Conservation (phyloP, 345 rosid species). For the Lenwebbia sp. region DNA sequence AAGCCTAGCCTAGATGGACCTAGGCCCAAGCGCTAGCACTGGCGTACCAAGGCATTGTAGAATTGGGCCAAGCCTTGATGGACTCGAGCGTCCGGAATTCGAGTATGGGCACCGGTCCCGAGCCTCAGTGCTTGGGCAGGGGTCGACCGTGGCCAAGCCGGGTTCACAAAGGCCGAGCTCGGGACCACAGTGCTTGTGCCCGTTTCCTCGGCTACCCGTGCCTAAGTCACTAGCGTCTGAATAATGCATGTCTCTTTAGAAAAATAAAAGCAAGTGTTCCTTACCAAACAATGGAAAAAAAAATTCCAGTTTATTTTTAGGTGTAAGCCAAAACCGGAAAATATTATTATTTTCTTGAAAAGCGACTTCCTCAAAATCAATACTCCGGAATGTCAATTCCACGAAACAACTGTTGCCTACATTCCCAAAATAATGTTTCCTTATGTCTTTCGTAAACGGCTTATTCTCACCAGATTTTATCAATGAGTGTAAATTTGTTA, state of each 20-base stretch:
- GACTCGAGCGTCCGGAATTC: no score
- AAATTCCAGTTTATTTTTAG: no score
- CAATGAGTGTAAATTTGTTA: background rate
- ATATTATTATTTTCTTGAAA: background rate
- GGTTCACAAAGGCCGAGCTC: background rate
- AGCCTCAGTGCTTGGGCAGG: background rate
- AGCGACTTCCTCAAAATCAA: accelerated
- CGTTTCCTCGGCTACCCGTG: background rate
- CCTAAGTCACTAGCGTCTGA: background rate
- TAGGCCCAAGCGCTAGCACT: no score
- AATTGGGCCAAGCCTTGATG: no score
- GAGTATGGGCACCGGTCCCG: no score
- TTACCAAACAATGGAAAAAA: background rate
- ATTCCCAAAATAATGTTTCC: background rate
- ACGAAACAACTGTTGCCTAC: background rate
- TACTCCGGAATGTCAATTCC: no score
- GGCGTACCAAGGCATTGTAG: no score
- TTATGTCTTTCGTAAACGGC: background rate
- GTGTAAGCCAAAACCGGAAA: background rate
- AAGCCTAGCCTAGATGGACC: no score
- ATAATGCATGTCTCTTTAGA: background rate
- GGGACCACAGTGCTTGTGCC: background rate
- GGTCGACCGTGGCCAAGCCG: background rate
- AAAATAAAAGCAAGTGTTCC: background rate
- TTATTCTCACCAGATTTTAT: background rate